Evolutionary conservation across 169 alveolate species (phyloP), one percentile per base, ranked within the genome.

Genomic region (Perkinsus olseni): DNA sequence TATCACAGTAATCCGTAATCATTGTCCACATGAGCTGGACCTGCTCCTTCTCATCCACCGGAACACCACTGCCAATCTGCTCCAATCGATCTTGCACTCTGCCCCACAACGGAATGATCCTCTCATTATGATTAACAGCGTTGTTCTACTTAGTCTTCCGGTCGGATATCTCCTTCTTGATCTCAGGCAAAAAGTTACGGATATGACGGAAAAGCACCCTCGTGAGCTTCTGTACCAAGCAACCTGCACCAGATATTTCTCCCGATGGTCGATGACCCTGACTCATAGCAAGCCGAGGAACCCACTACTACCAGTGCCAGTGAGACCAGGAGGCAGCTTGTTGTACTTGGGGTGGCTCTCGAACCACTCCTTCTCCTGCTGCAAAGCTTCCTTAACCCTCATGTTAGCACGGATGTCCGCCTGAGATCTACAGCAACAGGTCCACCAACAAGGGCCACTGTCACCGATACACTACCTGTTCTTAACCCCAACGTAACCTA

Each of bases 401-500:
- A 48, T 48, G 91, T 28, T 17, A 0, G 45, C 74, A 38, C 91
- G 50, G 13, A 37, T 36, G 37, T 50, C 50, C 34, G 38, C 93
- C 31, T 91, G 37, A 38, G 40, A 50, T 38, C 40, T 74, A 21
- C 45, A 21, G 17, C 39, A 31, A 17, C 92, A 38, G 28, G 21
- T 38, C 28, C 36, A 21, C 50, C 31, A 92, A 95, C 98, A 74
- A 97, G n/a, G n/a, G n/a, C 97, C 17, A 98, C 94, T 38, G 99
- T 98, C 94, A 97, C 96, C 51, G 94, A 95, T 36, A 98, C 98
- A 36, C 8, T 62, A 97, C 93, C 99, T 95, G 93, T 97, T 97
- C 92, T 98, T 98, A 10, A 98, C 99, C 39, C 99, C 99, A 28
- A 99, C 98, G 96, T 97, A 99, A 0, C 99, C 99, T 39, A 99